These are phyloP conservation scores for Mycena indigotica DNA, from an alignment of 768 basidiomycete species.

Conservation along the genomic window DNA sequence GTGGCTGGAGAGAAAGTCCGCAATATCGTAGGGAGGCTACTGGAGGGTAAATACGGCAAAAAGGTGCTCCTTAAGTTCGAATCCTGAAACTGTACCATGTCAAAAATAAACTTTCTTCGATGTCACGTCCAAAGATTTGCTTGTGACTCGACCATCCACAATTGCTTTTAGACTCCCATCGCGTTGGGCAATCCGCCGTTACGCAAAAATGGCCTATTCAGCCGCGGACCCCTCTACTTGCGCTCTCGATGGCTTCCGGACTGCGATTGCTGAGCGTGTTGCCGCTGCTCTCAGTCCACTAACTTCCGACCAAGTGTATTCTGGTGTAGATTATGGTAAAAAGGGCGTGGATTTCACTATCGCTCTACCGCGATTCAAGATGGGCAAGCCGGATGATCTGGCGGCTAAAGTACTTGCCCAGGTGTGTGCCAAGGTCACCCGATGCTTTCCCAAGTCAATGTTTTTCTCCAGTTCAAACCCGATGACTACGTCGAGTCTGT, in stretches of 20 bases:
- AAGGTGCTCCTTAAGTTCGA: conserved; percentile 47
- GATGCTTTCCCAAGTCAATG: conserved; percentile 2
- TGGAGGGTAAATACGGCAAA: conserved; percentile 41
- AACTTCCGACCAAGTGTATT: conserved; percentile 75
- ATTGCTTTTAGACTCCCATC: neutral
- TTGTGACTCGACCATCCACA: no score
- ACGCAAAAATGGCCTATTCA: conserved; percentile 31
- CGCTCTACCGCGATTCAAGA: conserved; percentile 86
- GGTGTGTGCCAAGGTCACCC: conserved; percentile 47
- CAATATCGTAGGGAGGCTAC: conserved; percentile 45
- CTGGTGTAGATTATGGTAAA: conserved; percentile 87
- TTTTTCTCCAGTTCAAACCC: conserved; percentile 74
- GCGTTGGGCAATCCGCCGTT: no score
- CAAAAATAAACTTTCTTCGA: no score
- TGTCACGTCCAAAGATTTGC: no score
- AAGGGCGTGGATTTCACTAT: conserved; percentile 94
- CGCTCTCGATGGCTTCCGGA: conserved; percentile 76
- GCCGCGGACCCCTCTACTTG: conserved; percentile 64
- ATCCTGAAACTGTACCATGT: no score
- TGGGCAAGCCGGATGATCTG: conserved; percentile 81
- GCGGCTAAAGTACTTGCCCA: conserved; percentile 72
- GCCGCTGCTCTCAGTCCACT: conserved; percentile 66
- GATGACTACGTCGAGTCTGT: conserved; percentile 78
- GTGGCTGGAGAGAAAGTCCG: conserved; percentile 48
- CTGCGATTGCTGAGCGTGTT: conserved; percentile 74